phyloP scores from a whole-genome alignment of 768 basidiomycete genomes.

The Leucocoprinus leucothites region DNA sequence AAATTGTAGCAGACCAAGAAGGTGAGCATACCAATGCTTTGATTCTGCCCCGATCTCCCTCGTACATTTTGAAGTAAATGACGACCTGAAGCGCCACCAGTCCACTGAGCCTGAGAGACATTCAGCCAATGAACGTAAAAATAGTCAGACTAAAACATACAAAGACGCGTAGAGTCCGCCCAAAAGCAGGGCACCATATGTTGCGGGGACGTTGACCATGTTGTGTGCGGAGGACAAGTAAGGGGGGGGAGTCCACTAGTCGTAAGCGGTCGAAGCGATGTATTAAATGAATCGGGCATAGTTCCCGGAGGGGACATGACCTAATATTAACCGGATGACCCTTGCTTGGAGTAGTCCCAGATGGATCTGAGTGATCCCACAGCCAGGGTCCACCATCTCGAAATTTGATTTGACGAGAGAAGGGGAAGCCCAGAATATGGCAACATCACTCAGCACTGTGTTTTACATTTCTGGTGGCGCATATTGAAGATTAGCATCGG shows the following conservation, averaged over 20 bases:
- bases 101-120: slow-evolving; percentile 24
- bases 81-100: slow-evolving; percentile 31
- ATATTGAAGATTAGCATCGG: no score
- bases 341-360: neutral
- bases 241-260: slow-evolving; percentile 1
- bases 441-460: no score
- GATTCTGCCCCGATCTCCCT: slow-evolving; percentile 20
- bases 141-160: slow-evolving; percentile 20
- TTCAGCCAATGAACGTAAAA: neutral
- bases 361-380: neutral
- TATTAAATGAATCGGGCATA: neutral
- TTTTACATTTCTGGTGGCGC: no score
- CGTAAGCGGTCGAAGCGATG: neutral
- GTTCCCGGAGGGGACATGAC: neutral
- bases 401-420: neutral
- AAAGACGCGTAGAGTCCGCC: slow-evolving; percentile 34
- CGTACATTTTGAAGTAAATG: slow-evolving; percentile 33
- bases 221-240: neutral
- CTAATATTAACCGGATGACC: neutral
- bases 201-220: slow-evolving; percentile 28
- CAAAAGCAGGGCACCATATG: slow-evolving; percentile 36
- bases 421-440: no score
- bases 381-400: neutral
- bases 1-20: neutral
- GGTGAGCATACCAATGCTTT: slow-evolving; percentile 26